Base-by-base conservation (phyloP, 2,329 filamentous ascomycete species). In the Berkeleyomyces rouxiae region DNA sequence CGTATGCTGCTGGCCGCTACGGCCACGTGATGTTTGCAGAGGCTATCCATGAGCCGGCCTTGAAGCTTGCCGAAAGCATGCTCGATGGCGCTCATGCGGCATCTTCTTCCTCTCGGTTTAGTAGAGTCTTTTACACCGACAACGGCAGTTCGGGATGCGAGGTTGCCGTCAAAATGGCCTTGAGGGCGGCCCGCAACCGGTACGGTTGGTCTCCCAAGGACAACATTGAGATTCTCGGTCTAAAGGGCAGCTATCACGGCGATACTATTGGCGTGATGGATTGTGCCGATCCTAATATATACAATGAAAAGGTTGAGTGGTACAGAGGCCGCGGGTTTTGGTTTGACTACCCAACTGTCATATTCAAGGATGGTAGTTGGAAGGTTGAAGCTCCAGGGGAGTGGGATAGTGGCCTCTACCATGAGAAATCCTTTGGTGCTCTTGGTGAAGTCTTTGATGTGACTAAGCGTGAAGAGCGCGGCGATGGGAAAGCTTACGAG, bases 211-310 rank as follows among this genome's bases (percentile, higher is more conserved):
- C 78, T 46, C 74, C 79, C 0, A 75, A 74, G 11, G 74, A 78
- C 1, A 78, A 82, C 58, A 76, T 91, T 9, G 82, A 82, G 2
- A 81, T 93, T 2, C 70, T 95, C 2, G 89, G 89, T 0, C 74
- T 95, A 7, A 87, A 85, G 69, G 88, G 88, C 0, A 87, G 86
- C 67, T 95, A 95, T 68, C 90, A 95, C 68, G 90, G 89, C 1
- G 90, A 95, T 69, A 95, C 89, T 0, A 90, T 95, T 57, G 89
- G 89, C 0, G 88, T 87, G 0, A 93, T 95, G 90, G 88, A 93
- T 70, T 87, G 84, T 61, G 83, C 87, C 0, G 88, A 93, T 69
- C 88, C 89, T 0, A 85, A 82, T 42, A 81, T 82, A 0, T 95
- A 80, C 71, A 95, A 95, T 68, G 81, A 89, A 68, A 89, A 89